These are phyloP conservation scores for Backusella australiensis DNA, from an alignment of 192 early-diverging fungal genomes.

Conservation along the genomic window DNA sequence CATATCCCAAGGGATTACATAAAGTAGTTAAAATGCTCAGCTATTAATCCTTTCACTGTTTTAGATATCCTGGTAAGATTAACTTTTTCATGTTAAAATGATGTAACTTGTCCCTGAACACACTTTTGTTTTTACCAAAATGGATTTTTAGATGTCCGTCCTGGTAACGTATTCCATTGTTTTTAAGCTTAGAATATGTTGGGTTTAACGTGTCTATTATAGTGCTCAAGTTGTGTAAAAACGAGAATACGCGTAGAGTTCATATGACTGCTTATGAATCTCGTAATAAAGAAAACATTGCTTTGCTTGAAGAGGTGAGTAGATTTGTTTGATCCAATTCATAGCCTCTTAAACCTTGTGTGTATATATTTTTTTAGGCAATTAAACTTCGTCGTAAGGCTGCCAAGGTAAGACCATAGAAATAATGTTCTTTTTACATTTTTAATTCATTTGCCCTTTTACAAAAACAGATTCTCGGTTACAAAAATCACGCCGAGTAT, in stretches of 20 bases:
- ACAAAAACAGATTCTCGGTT: constrained; percentile 66
- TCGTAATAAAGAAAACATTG: constrained; percentile 60
- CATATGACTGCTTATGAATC: constrained; percentile 51
- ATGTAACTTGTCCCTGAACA: not conserved
- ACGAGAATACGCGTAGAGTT: constrained; percentile 51
- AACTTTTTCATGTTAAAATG: not conserved
- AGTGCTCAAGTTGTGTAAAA: constrained; percentile 48
- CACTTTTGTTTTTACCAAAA: not conserved
- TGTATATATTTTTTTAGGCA: constrained; percentile 19
- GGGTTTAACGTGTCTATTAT: constrained; percentile 8
- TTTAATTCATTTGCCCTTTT: not conserved
- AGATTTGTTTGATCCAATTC: not conserved
- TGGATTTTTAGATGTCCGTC: constrained; percentile 24
- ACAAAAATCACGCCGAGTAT: constrained; percentile 67
- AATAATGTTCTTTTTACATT: constrained; percentile 34
- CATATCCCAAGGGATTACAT: not conserved
- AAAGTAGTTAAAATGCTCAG: not conserved
- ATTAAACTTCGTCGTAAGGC: constrained; percentile 36
- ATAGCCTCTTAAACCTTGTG: not conserved
- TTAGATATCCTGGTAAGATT: constrained; percentile 20
- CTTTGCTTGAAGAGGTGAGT: constrained; percentile 54
- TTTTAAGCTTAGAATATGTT: not conserved
- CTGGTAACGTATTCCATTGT: constrained; percentile 17
- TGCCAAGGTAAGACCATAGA: constrained; percentile 30
- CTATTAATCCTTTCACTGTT: not conserved